Evolutionary conservation across 2,329 filamentous ascomycete genomes (phyloP).

Genomic region (Niveomyces coronatus): DNA sequence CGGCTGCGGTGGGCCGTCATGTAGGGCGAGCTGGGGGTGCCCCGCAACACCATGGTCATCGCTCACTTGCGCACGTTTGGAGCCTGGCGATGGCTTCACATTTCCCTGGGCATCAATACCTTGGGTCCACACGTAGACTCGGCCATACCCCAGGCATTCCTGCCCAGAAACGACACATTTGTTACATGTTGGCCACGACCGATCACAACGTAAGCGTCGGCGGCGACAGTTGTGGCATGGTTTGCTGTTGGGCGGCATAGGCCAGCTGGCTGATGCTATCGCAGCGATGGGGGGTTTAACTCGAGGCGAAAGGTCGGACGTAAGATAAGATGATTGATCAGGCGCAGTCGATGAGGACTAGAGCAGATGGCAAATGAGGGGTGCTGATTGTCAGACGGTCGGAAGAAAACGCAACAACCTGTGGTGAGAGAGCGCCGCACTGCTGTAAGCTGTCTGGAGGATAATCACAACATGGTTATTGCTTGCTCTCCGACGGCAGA

Average conservation of each 20-base stretch:
- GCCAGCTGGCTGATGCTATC: conserved; percentile 1
- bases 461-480: no score
- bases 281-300: neutral
- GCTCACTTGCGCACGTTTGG: conserved; percentile 12
- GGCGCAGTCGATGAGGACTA: no score
- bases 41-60: conserved; percentile 14
- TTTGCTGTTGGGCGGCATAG: conserved; percentile 27
- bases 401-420: no score
- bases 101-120: conserved; percentile 40
- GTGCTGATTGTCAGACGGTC: no score
- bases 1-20: conserved; percentile 3
- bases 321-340: no score
- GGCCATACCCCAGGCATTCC: conserved; percentile 52
- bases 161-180: conserved; percentile 47
- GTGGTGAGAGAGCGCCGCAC: no score
- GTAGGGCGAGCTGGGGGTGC: conserved; percentile 8
- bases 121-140: conserved; percentile 49
- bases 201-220: conserved; percentile 51
- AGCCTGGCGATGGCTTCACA: conserved; percentile 23
- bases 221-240: conserved; percentile 53
- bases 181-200: conserved; percentile 46
- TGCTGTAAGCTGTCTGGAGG: no score
- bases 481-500: no score
- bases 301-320: neutral
- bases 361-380: no score